Percentiles rank a stretch among this genome's conserved stretches.
Conservation (phyloP, 331 rosid species). For the Pyracantha coccinea region DNA sequence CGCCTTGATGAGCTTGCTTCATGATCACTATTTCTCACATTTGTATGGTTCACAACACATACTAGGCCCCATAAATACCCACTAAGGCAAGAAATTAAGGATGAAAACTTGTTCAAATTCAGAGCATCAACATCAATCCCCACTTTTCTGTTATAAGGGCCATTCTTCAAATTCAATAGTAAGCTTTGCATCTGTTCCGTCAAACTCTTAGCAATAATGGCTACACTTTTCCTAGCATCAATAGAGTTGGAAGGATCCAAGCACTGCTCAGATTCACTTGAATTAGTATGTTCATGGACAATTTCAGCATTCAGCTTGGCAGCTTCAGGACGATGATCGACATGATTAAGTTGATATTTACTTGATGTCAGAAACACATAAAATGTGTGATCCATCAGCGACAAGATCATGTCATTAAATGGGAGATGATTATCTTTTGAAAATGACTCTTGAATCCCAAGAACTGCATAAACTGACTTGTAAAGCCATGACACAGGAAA, state of each 20-base stretch:
- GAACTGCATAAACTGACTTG: conserved; percentile 52
- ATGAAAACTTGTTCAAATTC: conserved; percentile 45
- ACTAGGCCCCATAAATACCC: conserved; percentile 73
- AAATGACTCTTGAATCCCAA: conserved; percentile 41
- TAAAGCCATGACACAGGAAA: conserved; percentile 61
- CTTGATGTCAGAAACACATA: conserved; percentile 47
- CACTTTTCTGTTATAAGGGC: conserved; percentile 21
- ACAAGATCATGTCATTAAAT: conserved; percentile 41
- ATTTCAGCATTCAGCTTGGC: conserved; percentile 22
- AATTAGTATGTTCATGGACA: conserved; percentile 29
- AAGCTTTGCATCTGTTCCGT: conserved; percentile 45
- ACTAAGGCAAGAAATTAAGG: conserved; percentile 55
- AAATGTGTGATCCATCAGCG: conserved; percentile 77
- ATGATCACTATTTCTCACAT: conserved; percentile 21
- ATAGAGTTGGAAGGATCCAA: conserved; percentile 27
- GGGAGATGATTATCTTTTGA: conserved; percentile 23
- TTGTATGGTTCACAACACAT: conserved; percentile 31
- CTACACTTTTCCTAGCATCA: conserved; percentile 44
- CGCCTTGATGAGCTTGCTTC: conserved; percentile 29
- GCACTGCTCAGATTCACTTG: conserved; percentile 25
- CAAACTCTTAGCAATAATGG: conserved; percentile 41
- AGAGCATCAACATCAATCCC: conserved; percentile 21
- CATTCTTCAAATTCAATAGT: conserved; percentile 33
- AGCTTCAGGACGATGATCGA: conserved; percentile 23
- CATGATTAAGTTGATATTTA: conserved; percentile 42